Evolutionary conservation across 768 basidiomycete genomes (phyloP).

Genomic region (Lactifluus rugatus): DNA sequence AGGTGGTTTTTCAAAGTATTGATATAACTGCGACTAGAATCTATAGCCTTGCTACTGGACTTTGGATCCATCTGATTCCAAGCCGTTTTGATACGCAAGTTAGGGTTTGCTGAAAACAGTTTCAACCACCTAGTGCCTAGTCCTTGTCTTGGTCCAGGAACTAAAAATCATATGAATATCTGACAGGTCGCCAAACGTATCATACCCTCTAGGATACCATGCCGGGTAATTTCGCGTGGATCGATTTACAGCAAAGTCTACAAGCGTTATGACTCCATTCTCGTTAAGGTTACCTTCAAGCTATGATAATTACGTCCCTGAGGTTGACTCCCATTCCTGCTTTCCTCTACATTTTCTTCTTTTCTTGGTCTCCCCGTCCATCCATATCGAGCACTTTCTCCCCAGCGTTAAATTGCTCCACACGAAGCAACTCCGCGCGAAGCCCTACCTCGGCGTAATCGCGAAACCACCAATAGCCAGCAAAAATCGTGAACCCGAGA

Average conservation of each 20-base stretch:
- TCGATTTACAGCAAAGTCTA: not conserved
- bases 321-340: conserved; percentile 10
- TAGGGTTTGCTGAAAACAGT: not conserved
- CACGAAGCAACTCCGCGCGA: conserved; percentile 24
- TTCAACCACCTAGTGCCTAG: not conserved
- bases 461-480: conserved; percentile 26
- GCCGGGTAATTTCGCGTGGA: not conserved
- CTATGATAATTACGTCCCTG: conserved; percentile 17
- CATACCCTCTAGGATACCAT: not conserved
- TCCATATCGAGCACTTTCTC: conserved; percentile 19
- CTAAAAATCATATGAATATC: not conserved
- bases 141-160: not conserved
- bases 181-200: not conserved
- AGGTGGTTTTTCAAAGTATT: conserved; percentile 25
- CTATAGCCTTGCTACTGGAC: conserved; percentile 15
- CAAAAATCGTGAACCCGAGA: conserved; percentile 23
- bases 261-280: not conserved
- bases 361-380: conserved; percentile 19
- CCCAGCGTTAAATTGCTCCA: not conserved
- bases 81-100: not conserved
- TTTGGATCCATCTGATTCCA: not conserved
- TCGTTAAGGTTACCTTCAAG: conserved; percentile 2
- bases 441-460: conserved; percentile 23
- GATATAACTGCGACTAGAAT: not conserved
- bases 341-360: conserved; percentile 19